Base-by-base conservation (phyloP, 345 rosid species). In the Capsella bursapastoris region DNA sequence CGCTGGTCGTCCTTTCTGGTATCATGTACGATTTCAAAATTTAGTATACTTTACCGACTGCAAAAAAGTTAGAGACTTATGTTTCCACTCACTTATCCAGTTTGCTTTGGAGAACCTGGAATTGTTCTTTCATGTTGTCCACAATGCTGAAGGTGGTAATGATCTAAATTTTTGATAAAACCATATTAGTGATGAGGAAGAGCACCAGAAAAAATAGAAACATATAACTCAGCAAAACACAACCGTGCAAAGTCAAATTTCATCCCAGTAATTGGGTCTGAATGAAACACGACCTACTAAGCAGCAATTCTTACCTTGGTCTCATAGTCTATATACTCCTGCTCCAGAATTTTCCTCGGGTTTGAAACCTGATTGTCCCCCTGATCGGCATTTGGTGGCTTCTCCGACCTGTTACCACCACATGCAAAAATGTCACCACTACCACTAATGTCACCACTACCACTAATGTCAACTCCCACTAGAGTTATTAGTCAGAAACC, bases 101-200 rank as follows among this genome's bases (percentile, higher is more conserved):
- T 84, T 84, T 75, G 66, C 76, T 83, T 10, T 66, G 84, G 66
- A 78, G 87, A 74, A 86, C 76, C 73, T 88, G 86, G 68, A 95
- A 87, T 49, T 86, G 96, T 79, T 87, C 93, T 73, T 86, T 91
- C 90, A 95, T 85, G 82, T 83, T 89, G 82, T 89, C 99, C 72
- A 90, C 97, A 25, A 95, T 88, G 76, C 97, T 87, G 84, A 95
- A 95, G 68, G 96, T 89, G 11, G 97, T 84, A 71, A 91, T 77
- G 76, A 95, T 91, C 99, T 94, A 86, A 63, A 13, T 4, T 72
- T 71, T 38, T 73, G 8, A 51, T 44, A 28, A 75, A 66, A 63
- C 52, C 47, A 25, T 12, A 51, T 71, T 37, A 77, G 66, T 25
- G 2, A 57, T 22, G 25, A 41, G 47, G 72, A 64, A 14, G 73